Base-by-base conservation (phyloP, 805 yeast genomes). In the Lipomyces kockii region DNA sequence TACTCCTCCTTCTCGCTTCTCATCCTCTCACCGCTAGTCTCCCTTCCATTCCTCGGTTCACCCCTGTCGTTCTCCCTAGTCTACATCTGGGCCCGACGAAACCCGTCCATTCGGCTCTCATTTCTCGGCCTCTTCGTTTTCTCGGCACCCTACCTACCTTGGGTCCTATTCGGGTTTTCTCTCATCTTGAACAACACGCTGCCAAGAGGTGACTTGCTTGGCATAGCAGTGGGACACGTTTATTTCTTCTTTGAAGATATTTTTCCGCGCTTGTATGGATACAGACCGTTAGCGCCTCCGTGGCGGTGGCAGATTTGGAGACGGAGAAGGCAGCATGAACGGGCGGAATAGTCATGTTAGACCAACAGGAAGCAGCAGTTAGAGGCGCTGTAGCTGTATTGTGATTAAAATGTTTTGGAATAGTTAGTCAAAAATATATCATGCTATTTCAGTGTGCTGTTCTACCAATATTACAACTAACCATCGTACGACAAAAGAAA, bases 1-100 rank as follows among this genome's bases (percentile, higher is more conserved):
- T 60, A 81, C 22, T 70, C 80, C 20, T 68, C 78, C 29, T 46
- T 72, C 3, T 63, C 76, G 17, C 69, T 82, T n/a, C 55, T 81
- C 46, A 43, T 72, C 4, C 53, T 78, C 12, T 79, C 79, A 63
- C 73, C 80, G n/a, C 71, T 72, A 49, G 72, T 74, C 43, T 74
- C 78, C 32, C 60, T 81, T 20, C 74, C 75, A 34, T 71, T 81
- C 58, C 69, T 82, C 34, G 85, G 86, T 2, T 74, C 79, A 1
- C 74, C 79, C 22, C 75, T 86, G 34, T 63, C 78, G 6, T 69
- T 74, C 43, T 74, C 79, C 6, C 67, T 85, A 55, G 72, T 81
- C 8, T 85, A 83, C 70, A 75, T 85, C 35, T 81, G 85, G 82
- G 79, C 86, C 2, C 78, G 85, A 35, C 79, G 82, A 22, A 79